A percentile compares a stretch with the other conserved stretches of the same genome.
These are phyloP conservation scores for Phytophthora cryptogea DNA, from an alignment of 352 stramenopile species.

Conservation along the genomic window DNA sequence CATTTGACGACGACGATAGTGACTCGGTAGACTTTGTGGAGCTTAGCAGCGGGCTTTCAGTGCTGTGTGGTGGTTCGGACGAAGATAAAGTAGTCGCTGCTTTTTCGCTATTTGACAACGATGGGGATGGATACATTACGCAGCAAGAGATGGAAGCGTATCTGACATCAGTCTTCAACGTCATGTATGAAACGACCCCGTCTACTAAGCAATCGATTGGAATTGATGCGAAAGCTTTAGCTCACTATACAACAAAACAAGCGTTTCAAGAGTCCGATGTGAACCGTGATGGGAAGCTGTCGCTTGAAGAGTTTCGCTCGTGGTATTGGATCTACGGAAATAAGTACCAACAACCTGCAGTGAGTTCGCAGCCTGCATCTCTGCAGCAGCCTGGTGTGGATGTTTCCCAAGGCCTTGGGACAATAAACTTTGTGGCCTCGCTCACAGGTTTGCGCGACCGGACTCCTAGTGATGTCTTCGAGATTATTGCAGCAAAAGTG, in stretches of 20 bases:
- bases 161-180: constrained; percentile 68
- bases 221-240: constrained; percentile 62
- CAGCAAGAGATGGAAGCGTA: constrained; percentile 84
- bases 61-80: constrained; percentile 70
- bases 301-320: constrained; percentile 78
- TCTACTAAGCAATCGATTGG: constrained; percentile 40
- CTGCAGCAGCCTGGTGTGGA: constrained; percentile 7
- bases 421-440: constrained; percentile 63
- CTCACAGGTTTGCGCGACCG: constrained; percentile 61
- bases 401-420: constrained; percentile 35
- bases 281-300: constrained; percentile 78
- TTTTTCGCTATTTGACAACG: constrained; percentile 86
- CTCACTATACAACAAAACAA: constrained; percentile 72
- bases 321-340: constrained; percentile 66
- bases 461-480: constrained; percentile 74
- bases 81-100: constrained; percentile 81
- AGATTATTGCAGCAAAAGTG: constrained; percentile 81
- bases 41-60: constrained; percentile 74
- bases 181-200: constrained; percentile 61
- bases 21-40: constrained; percentile 80
- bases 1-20: constrained; percentile 73
- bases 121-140: constrained; percentile 87
- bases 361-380: background rate
- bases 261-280: constrained; percentile 89
- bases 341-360: constrained; percentile 24